Conservation (phyloP, 1,139 yeast species). For the Candida tunisiensis region DNA sequence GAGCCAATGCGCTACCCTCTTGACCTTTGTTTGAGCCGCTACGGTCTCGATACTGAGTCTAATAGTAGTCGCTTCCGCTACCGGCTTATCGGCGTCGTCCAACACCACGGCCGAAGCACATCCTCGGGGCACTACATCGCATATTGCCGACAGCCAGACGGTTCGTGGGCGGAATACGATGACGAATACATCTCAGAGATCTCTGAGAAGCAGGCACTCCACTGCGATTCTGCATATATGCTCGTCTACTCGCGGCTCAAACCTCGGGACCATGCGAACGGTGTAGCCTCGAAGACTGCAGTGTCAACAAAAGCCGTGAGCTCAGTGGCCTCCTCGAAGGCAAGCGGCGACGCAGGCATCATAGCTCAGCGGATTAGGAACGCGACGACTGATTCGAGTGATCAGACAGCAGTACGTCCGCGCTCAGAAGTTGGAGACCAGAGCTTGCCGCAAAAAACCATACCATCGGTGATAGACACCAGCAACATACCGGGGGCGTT, state of each 20-base stretch:
- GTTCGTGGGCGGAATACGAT: constrained; percentile 80
- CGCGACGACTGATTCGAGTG: no score
- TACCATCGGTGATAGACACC: no score
- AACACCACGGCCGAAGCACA: constrained; percentile 87
- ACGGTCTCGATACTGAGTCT: constrained; percentile 24
- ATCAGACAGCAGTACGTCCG: no score
- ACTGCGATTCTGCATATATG: constrained; percentile 69
- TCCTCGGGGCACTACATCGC: constrained; percentile 90
- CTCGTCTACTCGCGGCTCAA: constrained; percentile 45
- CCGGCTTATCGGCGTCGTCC: constrained; percentile 69
- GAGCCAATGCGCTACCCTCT: constrained; percentile 73
- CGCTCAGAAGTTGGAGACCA: no score
- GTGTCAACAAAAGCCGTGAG: no score
- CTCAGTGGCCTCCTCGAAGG: no score
- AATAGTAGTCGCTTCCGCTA: constrained; percentile 56
- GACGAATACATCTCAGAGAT: constrained; percentile 74
- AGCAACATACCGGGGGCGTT: no score
- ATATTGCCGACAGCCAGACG: constrained; percentile 78
- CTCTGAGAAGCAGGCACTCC: constrained; percentile 55
- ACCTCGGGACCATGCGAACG: not conserved
- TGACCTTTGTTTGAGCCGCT: constrained; percentile 54
- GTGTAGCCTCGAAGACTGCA: no score
- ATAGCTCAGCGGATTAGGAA: no score
- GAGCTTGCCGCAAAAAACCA: no score
- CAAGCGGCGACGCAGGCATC: no score